Percentiles rank a stretch among this genome's conserved stretches.
phyloP scores from a whole-genome alignment of 176 grass and related monocot genomes.

The Oryza glaberrima region DNA sequence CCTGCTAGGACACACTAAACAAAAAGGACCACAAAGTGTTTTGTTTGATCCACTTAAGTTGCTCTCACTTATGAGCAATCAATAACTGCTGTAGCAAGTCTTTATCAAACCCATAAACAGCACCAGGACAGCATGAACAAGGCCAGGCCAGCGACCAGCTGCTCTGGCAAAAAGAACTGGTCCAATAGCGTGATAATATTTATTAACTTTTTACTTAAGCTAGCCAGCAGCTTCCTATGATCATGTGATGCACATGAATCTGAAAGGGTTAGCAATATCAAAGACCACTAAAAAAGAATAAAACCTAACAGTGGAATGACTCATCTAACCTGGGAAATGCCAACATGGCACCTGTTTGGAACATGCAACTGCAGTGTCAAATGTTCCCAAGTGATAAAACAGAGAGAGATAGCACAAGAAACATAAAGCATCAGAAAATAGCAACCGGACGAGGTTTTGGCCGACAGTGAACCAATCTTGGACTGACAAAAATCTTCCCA shows the following conservation, averaged over 20 bases:
- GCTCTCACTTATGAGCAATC: slow-evolving; percentile 12
- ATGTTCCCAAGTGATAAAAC: not conserved
- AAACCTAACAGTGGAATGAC: slow-evolving; percentile 20
- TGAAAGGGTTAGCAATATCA: not conserved
- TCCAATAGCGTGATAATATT: not conserved
- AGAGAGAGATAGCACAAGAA: slow-evolving; percentile 9
- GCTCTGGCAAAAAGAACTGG: not conserved
- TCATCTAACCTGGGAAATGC: not conserved
- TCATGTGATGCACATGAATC: slow-evolving; percentile 6
- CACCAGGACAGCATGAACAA: slow-evolving; percentile 31
- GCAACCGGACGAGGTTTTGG: not conserved
- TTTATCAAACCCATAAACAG: slow-evolving; percentile 5
- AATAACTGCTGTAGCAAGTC: slow-evolving; percentile 25
- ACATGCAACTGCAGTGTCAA: slow-evolving; percentile 4
- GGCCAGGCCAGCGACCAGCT: slow-evolving; percentile 18
- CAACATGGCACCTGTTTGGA: slow-evolving; percentile 9
- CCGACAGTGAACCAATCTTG: slow-evolving; percentile 19
- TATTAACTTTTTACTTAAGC: slow-evolving; percentile 24
- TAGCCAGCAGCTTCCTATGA: not conserved
- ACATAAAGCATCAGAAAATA: slow-evolving; percentile 24
- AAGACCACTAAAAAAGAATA: slow-evolving; percentile 9
- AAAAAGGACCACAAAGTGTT: slow-evolving; percentile 8
- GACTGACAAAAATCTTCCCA: not conserved
- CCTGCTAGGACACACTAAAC: not conserved
- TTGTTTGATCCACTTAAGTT: slow-evolving; percentile 36